Evolutionary conservation across 352 stramenopile genomes (phyloP), one percentile per base, ranked within the genome.

Genomic region (Phytophthora pini): DNA sequence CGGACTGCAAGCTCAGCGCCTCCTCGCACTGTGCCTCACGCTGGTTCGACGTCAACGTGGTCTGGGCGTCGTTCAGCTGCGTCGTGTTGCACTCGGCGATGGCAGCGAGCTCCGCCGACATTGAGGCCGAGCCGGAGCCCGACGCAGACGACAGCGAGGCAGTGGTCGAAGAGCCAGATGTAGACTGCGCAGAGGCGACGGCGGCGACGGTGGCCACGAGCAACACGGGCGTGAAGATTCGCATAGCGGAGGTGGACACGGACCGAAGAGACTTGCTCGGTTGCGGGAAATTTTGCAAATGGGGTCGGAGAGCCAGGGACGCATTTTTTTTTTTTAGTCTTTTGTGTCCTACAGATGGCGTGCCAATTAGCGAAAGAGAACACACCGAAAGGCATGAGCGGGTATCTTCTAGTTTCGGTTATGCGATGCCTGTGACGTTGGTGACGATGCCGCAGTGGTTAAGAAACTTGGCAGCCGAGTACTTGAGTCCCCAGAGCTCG

Each of bases 11-110:
- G 4, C 38, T 17, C 24, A 89, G 65, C 32, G 56, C 46, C 54
- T 44, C 48, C 68, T 93, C 60, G 59, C 84, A 93, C 56, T 82
- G 68, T 41, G 58, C 43, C 55, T 86, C 84, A 53, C 79, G 82
- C 68, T 75, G 34, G 65, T 88, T 90, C 29, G 61, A 87, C 13
- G 61, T 78, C 27, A 89, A 54, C 12, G 72, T 65, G 2, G 51
- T n/a, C 40, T 73, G 20, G 34, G 69, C 70, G 8, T 60, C 70
- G 59, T 87, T 51, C 59, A 88, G 56, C 58, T 88, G 61, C 6
- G 54, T 67, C 47, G 71, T 51, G 61, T 74, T 70, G 61, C 83
- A 92, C 29, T 77, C 61, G 46, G 63, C 60, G 55, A 87, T 82
- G 27, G 67, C 65, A n/a, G 62, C 56, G 29, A 80, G 70, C 46